A percentile compares a stretch with the other conserved stretches of the same genome.
Conservation (phyloP, 2,329 filamentous ascomycete species). For the Botrytis tulipae region DNA sequence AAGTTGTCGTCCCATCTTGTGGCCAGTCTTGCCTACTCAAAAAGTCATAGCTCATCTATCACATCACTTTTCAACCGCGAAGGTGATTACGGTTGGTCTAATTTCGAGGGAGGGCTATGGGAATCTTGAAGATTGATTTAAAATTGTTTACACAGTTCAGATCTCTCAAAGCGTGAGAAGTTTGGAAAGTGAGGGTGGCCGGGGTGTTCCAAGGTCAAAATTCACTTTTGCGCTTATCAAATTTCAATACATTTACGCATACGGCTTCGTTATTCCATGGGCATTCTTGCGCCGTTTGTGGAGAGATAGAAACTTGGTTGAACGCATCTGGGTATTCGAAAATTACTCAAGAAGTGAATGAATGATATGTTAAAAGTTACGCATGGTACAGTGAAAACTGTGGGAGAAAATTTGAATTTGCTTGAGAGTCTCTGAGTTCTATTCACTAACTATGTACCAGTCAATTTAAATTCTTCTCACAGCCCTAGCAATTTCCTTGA, state of each 20-base stretch:
- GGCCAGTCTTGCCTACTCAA: too few species aligned
- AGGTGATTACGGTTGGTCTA: background rate
- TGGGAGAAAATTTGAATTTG: background rate
- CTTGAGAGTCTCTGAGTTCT: background rate
- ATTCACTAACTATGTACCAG: background rate
- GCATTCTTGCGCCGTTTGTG: accelerated
- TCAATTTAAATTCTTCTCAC: accelerated
- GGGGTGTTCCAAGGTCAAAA: background rate
- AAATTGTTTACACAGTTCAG: too few species aligned
- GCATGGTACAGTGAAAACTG: background rate
- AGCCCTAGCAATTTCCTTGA: accelerated
- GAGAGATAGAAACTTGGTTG: background rate
- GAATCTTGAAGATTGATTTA: accelerated
- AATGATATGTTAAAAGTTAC: background rate
- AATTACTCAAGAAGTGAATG: background rate
- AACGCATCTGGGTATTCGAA: background rate
- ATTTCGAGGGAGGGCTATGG: background rate
- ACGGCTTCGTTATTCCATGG: background rate
- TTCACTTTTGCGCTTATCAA: background rate
- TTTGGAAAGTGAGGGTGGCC: background rate
- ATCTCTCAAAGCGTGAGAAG: background rate
- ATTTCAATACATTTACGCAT: background rate
- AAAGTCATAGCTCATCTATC: background rate
- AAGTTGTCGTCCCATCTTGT: background rate
- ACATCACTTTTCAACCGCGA: background rate